Base-by-base conservation (phyloP, 805 yeast genomes). In the Kazachstania kunashirensis region DNA sequence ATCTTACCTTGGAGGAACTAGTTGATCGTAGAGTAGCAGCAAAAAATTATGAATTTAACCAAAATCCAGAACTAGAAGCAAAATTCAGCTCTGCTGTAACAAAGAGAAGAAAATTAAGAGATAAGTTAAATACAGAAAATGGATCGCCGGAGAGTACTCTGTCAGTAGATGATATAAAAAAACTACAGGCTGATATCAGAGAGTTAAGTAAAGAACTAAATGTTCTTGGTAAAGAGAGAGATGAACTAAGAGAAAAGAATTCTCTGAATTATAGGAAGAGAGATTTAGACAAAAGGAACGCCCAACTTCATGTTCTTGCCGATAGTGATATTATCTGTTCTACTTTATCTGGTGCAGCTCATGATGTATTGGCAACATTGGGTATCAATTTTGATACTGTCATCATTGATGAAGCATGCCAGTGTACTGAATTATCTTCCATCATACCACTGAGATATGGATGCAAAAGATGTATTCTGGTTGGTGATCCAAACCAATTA, bases 401-500 rank as follows among this genome's bases (percentile, higher is more conserved):
- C 2, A 79, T 89, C 34, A 79, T 89, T 42, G 98, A 89, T 64
- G 98, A 89, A 59, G 98, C 98, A 2, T 94, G 96, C 47, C 98
- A 89, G 59, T 82, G 95, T 74, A 88, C 92, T 27, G 98, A 89
- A 54, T 55, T 89, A 24, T 84, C 96, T 6, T 83, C 94, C 0
- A 71, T 92, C 18, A 89, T 89, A 49, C 98, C 98, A 0, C 65
- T 92, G 45, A 68, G 94, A 51, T 92, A 88, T 56, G 97, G 97
- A 2, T 83, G 94, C 49, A 77, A 71, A 41, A 75, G 77, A 38
- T 89, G 97, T 63, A 80, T 92, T 33, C 82, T 92, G 94, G 98
- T 92, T 31, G 98, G 98, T 57, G 98, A 92, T 63, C 97, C 97
- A 2, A 88, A 92, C 55, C 98, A 92, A 62, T 69, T 92, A 44